Base-by-base conservation (phyloP, 345 rosid species). In the Aethionema arabicum region DNA sequence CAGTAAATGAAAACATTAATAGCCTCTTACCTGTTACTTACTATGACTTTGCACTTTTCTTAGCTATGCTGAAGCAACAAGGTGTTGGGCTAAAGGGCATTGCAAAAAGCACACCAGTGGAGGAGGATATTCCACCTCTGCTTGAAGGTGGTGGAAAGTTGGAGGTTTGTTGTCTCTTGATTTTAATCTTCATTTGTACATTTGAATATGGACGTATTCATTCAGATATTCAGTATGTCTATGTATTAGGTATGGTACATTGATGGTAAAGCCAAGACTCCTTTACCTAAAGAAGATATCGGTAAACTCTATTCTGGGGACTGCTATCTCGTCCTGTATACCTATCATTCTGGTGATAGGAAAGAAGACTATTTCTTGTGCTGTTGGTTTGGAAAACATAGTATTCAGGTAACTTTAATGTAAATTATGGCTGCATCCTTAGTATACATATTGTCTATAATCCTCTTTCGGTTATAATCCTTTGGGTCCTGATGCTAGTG, bases 21-120 rank as follows among this genome's bases (percentile, higher is more conserved):
- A 4, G 40, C n/a, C n/a, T 74, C 9, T 16, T 36, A 52, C 10
- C 45, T 51, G 2, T 70, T 10, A n/a, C 45, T 65, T 65, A 52
- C 52, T 44, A 53, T 53, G 59, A 4, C 42, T 11, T 38, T 73
- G 71, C 39, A 36, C 69, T 15, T 65, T 68, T 70, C 55, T 14
- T 80, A 95, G 98, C 99, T 71, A 69, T 90, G 68, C 76, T 95
- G 78, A 95, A 95, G 88, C 99, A 93, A 76, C 95, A 90, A 84
- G 92, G 92, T 73, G 77, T 75, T 63, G 97, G 90, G 73, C 78
- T 86, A 61, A 93, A 93, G 80, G 99, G 96, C 43, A 68, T 77
- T 74, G 33, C 72, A n/a, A 90, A 90, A 83, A 81, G 77, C 69
- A 66, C 80, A 72, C 85, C 96, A 52, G 83, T 83, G 36, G 81